Base-by-base conservation (phyloP, 495 filamentous ascomycete species). In the Annulohypoxylon maeteangense region DNA sequence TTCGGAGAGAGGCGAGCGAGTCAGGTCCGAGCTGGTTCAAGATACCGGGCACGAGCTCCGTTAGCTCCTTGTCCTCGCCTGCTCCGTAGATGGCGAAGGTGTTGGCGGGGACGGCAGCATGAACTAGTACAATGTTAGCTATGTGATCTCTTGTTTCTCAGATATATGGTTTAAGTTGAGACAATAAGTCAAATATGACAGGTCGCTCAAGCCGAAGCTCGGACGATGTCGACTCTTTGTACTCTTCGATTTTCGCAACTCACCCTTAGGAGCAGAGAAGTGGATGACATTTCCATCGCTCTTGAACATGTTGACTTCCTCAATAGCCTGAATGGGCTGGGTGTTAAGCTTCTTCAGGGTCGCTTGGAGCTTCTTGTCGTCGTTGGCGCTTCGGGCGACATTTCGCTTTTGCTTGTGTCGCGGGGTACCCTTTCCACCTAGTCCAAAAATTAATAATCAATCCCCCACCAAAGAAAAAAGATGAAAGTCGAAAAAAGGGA, bases 231-330 rank as follows among this genome's bases (percentile, higher is more conserved):
- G 20, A 23, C 14, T 40, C 36, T 16, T 40, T 1, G 12, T 4
- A 40, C 4, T 48, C 42, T 62, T 51, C 23, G 48, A n/a, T 48
- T 34, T 62, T 51, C 23, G 48, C 53, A 42, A 85, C 86, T 75
- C 81, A 98, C 95, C 95, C 85, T 97, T 98, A 58, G 95, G 95
- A 71, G 92, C 92, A 76, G 92, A 89, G 81, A 99, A 99, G 88
- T 99, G 95, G 80, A 99, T 98, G 81, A 99, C 95, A 83, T 99
- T 99, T 76, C 95, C 95, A 78, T 99, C 95, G 81, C 92, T 91
- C 89, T 98, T 99, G 90, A 98, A 98, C 96, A 98, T 99, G 89
- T 99, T 99, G 79, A 99, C 95, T 86, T 99, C 95, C 89, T 99
- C 95, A 75, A 99, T 98, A 62, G 91, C 93, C 87, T 97, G 94